Evolutionary conservation across 495 filamentous ascomycete species (phyloP).

Genomic region (Podospora bellae-mahoneyi): DNA sequence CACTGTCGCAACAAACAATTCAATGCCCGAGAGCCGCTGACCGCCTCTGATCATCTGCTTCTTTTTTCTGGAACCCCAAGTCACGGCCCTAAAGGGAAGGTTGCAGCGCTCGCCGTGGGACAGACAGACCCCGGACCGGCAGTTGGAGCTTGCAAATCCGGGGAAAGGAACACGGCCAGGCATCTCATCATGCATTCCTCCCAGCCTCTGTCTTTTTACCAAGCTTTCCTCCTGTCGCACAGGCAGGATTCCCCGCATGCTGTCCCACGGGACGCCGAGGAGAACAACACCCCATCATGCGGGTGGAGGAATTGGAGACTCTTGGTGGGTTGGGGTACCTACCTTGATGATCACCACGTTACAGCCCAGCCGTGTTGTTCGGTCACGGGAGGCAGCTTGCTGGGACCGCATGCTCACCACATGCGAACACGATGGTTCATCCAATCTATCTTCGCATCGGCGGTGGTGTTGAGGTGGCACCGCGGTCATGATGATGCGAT

Average conservation of each 20-base stretch:
- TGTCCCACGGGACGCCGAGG: constrained; percentile 1
- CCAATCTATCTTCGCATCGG: not conserved
- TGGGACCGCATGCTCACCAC: not conserved
- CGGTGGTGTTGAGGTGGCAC: not conserved
- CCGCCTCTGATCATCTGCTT: not conserved
- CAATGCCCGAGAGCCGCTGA: constrained; percentile 1
- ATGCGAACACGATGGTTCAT: not conserved
- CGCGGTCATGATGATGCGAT: not conserved
- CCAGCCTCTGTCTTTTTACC: not conserved
- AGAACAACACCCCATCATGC: not conserved
- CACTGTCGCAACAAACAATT: not conserved
- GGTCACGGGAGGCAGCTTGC: not conserved
- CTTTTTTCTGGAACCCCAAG: not conserved
- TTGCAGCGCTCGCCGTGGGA: not conserved
- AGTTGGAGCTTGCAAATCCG: not conserved
- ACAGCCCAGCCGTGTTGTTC: constrained; percentile 2
- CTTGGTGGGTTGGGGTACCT: constrained; percentile 1
- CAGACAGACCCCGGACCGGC: not conserved
- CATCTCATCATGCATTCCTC: not conserved
- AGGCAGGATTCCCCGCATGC: constrained; percentile 3
- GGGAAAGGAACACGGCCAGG: not conserved
- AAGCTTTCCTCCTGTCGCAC: not conserved
- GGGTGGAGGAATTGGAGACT: not conserved
- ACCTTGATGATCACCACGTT: constrained; percentile 1
- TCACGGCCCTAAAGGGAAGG: not conserved